Evolutionary conservation across 306 rosid genomes (phyloP).

Genomic region (Begonia peltatifolia): DNA sequence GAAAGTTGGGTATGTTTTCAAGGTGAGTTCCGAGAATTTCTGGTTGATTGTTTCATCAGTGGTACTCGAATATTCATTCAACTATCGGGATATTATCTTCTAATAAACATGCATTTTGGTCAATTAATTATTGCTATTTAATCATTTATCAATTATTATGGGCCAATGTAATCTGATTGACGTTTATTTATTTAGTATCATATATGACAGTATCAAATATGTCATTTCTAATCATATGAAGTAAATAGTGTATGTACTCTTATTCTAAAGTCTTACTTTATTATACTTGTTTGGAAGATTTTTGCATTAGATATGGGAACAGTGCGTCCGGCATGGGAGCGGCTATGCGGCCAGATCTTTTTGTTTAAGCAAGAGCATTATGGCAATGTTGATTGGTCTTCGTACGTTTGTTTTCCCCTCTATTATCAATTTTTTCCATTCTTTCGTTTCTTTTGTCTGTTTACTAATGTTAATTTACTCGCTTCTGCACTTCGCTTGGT

Average conservation of each 20-base stretch:
- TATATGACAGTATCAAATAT: too few relatives aligned
- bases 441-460: too few relatives aligned
- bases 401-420: conserved; percentile 28
- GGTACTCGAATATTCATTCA: not conserved
- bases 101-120: not conserved
- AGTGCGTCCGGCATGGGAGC: conserved; percentile 66
- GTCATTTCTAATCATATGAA: too few relatives aligned
- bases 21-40: conserved; percentile 39
- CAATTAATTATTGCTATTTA: not conserved
- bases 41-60: conserved; percentile 3
- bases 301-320: conserved; percentile 57
- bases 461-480: too few relatives aligned
- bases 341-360: conserved; percentile 39
- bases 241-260: too few relatives aligned
- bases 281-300: conserved; percentile 41
- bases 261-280: not conserved
- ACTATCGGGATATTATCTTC: too few relatives aligned
- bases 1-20: conserved; percentile 64
- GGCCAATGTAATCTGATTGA: too few relatives aligned
- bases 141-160: too few relatives aligned
- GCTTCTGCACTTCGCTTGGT: too few relatives aligned
- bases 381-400: conserved; percentile 67
- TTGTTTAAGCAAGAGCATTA: conserved; percentile 33
- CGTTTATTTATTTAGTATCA: too few relatives aligned
- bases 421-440: too few relatives aligned